Evolutionary conservation across 2,329 filamentous ascomycete species (phyloP).

Genomic region (Aspergillus sp.): DNA sequence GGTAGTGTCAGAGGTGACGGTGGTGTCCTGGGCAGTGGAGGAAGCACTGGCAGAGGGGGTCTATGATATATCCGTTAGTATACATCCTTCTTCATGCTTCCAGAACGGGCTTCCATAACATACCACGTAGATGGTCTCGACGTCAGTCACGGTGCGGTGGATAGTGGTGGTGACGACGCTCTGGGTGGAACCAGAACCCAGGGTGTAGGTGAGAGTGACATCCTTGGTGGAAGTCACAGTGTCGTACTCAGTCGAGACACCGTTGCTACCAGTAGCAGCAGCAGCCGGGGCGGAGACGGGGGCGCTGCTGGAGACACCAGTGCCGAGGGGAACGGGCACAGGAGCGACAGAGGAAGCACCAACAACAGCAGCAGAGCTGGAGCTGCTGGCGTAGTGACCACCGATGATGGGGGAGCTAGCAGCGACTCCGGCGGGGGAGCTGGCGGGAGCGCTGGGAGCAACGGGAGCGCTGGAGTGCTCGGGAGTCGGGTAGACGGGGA

Average conservation of each 20-base stretch:
- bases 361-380: not conserved
- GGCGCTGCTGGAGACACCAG: constrained; percentile 19
- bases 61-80: constrained; percentile 5
- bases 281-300: constrained; percentile 7
- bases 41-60: constrained; percentile 9
- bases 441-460: constrained; percentile 12
- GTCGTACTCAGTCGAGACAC: constrained; percentile 8
- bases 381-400: not conserved
- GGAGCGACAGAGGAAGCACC: constrained; percentile 13
- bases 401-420: constrained; percentile 6
- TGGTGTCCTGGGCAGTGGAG: constrained; percentile 1
- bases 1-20: constrained; percentile 31
- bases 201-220: constrained; percentile 44
- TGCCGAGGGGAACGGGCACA: constrained; percentile 24
- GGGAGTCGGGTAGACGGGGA: constrained; percentile 24
- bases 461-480: constrained; percentile 5
- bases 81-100: not conserved
- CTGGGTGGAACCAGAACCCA: constrained; percentile 37
- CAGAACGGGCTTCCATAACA: constrained; percentile 12
- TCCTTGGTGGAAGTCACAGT: constrained; percentile 25
- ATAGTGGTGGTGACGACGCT: constrained; percentile 43
- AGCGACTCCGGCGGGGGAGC: constrained; percentile 11
- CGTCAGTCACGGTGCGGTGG: constrained; percentile 33
- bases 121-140: constrained; percentile 32
- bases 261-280: not conserved